Base-by-base conservation (phyloP, 768 basidiomycete genomes). In the Termitomyces heimii region DNA sequence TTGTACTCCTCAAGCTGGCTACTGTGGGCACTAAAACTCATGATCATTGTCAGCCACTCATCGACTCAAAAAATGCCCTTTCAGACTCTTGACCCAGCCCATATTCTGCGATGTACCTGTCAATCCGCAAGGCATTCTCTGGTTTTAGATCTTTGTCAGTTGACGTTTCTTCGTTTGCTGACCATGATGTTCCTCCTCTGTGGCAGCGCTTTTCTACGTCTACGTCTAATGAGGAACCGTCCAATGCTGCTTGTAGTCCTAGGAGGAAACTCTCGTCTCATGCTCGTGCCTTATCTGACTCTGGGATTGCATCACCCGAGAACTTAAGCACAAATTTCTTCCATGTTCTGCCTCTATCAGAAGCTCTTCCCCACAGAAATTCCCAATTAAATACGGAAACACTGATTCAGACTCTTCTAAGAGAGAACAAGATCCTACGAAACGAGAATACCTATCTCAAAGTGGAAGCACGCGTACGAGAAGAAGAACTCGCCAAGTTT, bases 401-500 rank as follows among this genome's bases (percentile, higher is more conserved):
- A 4, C 7, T 35, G 3, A 28, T 56, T 45, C 31, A 24, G n/a
- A 43, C 51, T 14, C 65, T 76, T 46, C 67, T 71, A 55, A 59
- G 57, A n/a, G 66, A 70, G 50, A 68, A 71, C 56, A 57, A 45
- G 43, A 54, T 55, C 53, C 64, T 67, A 9, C 56, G 57, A 34
- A 66, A 66, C 16, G 56, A 60, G 39, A 61, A 61, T 31, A 62
- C 57, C 12, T 60, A 61, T 35, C 64, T 72, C 52, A 66, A 65
- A 43, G 60, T 66, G 29, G 65, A 63, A 43, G 65, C 63, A 22
- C 62, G 53, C 31, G 62, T 66, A 20, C 58, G 62, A 13, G 66
- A 64, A 39, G 64, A 67, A 31, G 71, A 71, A 52, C 57, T 73
- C 22, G 58, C 57, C 16, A 64, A 60, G 28, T 62, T 72, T 14